Conservation (phyloP, 805 yeast species). For the Cyberlindnera mycetangii region DNA sequence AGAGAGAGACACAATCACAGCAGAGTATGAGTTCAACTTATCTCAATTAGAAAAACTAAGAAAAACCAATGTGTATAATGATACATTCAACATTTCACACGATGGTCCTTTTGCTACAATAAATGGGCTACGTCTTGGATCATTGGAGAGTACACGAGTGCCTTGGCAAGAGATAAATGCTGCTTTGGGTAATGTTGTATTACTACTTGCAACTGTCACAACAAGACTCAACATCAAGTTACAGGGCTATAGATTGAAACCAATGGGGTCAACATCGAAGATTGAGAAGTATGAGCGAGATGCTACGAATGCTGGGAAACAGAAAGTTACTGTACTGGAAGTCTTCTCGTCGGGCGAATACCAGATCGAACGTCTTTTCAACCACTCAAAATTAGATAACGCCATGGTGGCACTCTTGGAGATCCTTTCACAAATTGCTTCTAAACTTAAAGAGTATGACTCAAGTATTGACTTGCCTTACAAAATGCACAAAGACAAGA, state of each 20-base stretch:
- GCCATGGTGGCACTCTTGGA: constrained; percentile 79
- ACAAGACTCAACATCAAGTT: constrained; percentile 54
- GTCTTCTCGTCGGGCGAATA: constrained; percentile 69
- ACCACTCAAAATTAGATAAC: constrained; percentile 72
- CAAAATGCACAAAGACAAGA: constrained; percentile 61
- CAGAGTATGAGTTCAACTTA: constrained; percentile 58
- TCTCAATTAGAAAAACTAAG: constrained; percentile 69
- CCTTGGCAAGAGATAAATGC: constrained; percentile 93
- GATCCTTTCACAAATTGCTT: constrained; percentile 38
- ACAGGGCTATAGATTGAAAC: constrained; percentile 61
- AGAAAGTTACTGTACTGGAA: constrained; percentile 35
- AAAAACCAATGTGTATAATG: constrained; percentile 77
- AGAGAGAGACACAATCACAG: constrained; percentile 60
- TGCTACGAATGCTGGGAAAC: constrained; percentile 33
- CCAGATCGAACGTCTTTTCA: constrained; percentile 65
- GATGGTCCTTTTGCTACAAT: constrained; percentile 86
- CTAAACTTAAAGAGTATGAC: constrained; percentile 42
- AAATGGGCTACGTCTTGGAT: constrained; percentile 81
- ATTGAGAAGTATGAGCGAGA: constrained; percentile 55
- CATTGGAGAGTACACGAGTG: constrained; percentile 53
- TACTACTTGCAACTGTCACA: constrained; percentile 63
- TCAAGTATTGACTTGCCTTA: constrained; percentile 68
- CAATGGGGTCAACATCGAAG: constrained; percentile 81
- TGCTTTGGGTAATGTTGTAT: constrained; percentile 80
- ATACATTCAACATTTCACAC: constrained; percentile 78